Percentiles rank a stretch among this genome's conserved stretches.
These are phyloP conservation scores for Mortierella sp. DNA, from an alignment of 371 early-diverging fungal genomes.

Conservation along the genomic window DNA sequence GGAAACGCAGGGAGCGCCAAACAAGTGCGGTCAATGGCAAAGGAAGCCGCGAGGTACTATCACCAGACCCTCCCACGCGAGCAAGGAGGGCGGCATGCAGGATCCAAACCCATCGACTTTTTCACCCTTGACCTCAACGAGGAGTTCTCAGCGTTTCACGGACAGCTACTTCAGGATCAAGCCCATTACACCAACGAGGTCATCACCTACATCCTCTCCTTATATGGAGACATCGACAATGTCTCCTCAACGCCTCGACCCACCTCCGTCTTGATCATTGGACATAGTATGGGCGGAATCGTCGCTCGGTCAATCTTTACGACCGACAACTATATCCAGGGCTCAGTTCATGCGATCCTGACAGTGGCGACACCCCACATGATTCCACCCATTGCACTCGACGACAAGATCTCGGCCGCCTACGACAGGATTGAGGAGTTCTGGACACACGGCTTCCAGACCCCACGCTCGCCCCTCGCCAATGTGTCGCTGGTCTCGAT, in stretches of 20 bases:
- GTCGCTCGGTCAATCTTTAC: slow-evolving; percentile 88
- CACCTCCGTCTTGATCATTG: slow-evolving; percentile 86
- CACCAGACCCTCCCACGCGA: slow-evolving; percentile 61
- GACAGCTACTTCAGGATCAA: slow-evolving; percentile 84
- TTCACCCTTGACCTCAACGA: slow-evolving; percentile 94
- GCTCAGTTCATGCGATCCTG: slow-evolving; percentile 85
- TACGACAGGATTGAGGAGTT: slow-evolving; percentile 78
- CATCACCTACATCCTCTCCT: slow-evolving; percentile 84
- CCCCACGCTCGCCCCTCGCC: slow-evolving; percentile 26
- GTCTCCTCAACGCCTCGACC: slow-evolving; percentile 59
- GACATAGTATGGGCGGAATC: slow-evolving; percentile 98
- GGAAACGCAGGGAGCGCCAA: slow-evolving; percentile 96
- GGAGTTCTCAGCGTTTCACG: slow-evolving; percentile 92
- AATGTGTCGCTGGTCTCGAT: slow-evolving; percentile 85
- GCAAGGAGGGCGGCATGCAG: slow-evolving; percentile 45
- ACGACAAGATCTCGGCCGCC: slow-evolving; percentile 75
- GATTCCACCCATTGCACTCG: slow-evolving; percentile 86
- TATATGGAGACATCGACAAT: slow-evolving; percentile 60
- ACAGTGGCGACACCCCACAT: slow-evolving; percentile 94
- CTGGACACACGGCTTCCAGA: slow-evolving; percentile 65
- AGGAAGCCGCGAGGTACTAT: slow-evolving; percentile 74
- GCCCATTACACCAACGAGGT: slow-evolving; percentile 90
- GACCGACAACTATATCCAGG: slow-evolving; percentile 75
- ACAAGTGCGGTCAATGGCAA: slow-evolving; percentile 90
- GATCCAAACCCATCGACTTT: slow-evolving; percentile 79